Evolutionary conservation across 83 land plant species (phyloP).

Genomic region (Thuja plicata): DNA sequence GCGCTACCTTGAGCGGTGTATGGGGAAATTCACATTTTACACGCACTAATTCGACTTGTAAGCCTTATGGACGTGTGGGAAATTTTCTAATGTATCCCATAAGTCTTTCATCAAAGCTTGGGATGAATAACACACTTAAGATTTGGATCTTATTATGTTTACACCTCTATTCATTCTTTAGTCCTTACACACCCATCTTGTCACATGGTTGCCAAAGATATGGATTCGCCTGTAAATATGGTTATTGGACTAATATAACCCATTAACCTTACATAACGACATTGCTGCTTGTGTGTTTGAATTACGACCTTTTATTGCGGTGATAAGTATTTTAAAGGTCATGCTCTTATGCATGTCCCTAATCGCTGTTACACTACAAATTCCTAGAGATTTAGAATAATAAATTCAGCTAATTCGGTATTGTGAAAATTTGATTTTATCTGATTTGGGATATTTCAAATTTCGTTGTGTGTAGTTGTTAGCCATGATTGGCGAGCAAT

Average conservation of each 20-base stretch:
- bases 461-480: conserved; percentile 49
- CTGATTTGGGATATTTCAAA: not conserved
- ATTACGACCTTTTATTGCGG: too few relatives aligned
- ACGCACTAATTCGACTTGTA: not conserved
- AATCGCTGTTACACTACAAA: not conserved
- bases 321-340: not conserved
- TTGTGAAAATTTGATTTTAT: not conserved
- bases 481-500: conserved; percentile 97
- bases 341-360: not conserved
- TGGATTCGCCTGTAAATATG: not conserved
- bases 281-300: too few relatives aligned
- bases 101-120: too few relatives aligned
- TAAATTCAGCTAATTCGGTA: not conserved
- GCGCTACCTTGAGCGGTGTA: not conserved
- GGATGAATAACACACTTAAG: not conserved
- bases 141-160: too few relatives aligned
- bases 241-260: not conserved
- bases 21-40: not conserved
- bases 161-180: not conserved
- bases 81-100: too few relatives aligned
- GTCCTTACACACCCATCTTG: not conserved
- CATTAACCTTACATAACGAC: not conserved
- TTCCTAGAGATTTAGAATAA: not conserved
- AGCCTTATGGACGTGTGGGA: too few relatives aligned
- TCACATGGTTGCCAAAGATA: not conserved